phyloP scores from a whole-genome alignment of 2,329 filamentous ascomycete genomes.

The Pyrenophora graminea region DNA sequence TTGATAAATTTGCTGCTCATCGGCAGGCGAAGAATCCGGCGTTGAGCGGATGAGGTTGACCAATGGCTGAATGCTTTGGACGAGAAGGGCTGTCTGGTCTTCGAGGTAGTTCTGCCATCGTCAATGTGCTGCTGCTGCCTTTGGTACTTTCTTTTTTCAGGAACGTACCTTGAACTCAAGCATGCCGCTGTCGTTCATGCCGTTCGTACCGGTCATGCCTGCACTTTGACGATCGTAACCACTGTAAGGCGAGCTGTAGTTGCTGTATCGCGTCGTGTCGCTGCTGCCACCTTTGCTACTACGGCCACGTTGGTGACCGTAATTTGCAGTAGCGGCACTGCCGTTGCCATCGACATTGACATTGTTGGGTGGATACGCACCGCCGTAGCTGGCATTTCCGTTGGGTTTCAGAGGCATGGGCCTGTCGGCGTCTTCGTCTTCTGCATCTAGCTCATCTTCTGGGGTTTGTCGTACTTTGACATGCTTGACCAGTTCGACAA shows the following conservation, averaged over 20 bases:
- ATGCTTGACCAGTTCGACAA: conserved; percentile 81
- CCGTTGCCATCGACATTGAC: conserved; percentile 24
- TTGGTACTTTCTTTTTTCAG: conserved; percentile 8
- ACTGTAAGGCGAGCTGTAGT: conserved; percentile 44
- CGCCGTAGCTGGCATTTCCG: conserved; percentile 25
- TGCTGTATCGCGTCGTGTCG: conserved; percentile 41
- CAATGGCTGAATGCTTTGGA: conserved; percentile 80
- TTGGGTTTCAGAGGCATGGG: conserved; percentile 43
- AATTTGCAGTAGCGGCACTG: conserved; percentile 12
- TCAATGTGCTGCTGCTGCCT: conserved; percentile 12
- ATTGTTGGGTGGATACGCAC: conserved; percentile 26
- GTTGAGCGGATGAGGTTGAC: conserved; percentile 67
- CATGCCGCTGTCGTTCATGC: conserved; percentile 45
- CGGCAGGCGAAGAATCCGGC: conserved; percentile 32
- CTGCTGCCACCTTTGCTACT: conserved; percentile 46
- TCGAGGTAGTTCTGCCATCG: conserved; percentile 70
- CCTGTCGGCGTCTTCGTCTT: conserved; percentile 56
- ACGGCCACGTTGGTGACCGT: conserved; percentile 30
- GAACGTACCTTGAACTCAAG: conserved; percentile 63
- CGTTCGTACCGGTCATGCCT: conserved; percentile 29
- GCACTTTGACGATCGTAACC: conserved; percentile 41
- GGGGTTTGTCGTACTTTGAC: conserved; percentile 84
- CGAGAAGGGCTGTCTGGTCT: conserved; percentile 77
- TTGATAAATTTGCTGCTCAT: conserved; percentile 60
- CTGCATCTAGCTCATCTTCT: conserved; percentile 74